phyloP scores from a whole-genome alignment of 805 yeast species.

The Myxozyma neotropica region DNA sequence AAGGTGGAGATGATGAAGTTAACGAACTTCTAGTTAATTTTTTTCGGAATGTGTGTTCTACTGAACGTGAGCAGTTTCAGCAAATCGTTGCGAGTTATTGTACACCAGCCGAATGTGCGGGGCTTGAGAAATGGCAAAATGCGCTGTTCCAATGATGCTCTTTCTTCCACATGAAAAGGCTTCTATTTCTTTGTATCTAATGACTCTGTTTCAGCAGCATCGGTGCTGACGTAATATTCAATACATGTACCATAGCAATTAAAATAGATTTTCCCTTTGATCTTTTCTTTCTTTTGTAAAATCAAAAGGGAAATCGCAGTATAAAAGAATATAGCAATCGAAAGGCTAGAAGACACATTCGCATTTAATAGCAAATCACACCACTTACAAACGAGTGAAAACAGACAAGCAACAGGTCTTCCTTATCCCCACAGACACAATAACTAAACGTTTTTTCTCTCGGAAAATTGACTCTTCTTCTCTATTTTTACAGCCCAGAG shows the following conservation, averaged over 20 bases:
- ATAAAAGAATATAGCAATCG: too few species aligned
- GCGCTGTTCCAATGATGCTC: background rate
- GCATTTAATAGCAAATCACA: background rate
- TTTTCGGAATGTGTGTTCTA: slow-evolving; percentile 6
- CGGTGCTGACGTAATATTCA: background rate
- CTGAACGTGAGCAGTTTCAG: slow-evolving; percentile 14
- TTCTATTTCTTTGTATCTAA: background rate
- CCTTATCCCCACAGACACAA: background rate
- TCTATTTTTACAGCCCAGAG: slow-evolving; percentile 33
- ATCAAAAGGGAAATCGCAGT: background rate
- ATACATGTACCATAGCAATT: background rate
- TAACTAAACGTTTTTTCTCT: background rate
- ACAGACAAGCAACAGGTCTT: too few species aligned
- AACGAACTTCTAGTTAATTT: slow-evolving; percentile 18
- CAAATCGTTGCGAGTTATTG: slow-evolving; percentile 11
- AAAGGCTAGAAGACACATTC: too few species aligned
- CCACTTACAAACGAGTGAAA: too few species aligned
- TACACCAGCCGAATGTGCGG: slow-evolving; percentile 7
- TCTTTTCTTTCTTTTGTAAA: background rate
- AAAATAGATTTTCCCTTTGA: background rate
- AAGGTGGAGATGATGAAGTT: slow-evolving; percentile 25
- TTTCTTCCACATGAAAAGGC: background rate
- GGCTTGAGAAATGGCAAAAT: slow-evolving; percentile 17
- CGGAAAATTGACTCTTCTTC: slow-evolving; percentile 1
- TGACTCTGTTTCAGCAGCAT: background rate